Evolutionary conservation across 176 grass and related monocot genomes (phyloP), one percentile per base, ranked within the genome.

Genomic region (Zoysia japonica): DNA sequence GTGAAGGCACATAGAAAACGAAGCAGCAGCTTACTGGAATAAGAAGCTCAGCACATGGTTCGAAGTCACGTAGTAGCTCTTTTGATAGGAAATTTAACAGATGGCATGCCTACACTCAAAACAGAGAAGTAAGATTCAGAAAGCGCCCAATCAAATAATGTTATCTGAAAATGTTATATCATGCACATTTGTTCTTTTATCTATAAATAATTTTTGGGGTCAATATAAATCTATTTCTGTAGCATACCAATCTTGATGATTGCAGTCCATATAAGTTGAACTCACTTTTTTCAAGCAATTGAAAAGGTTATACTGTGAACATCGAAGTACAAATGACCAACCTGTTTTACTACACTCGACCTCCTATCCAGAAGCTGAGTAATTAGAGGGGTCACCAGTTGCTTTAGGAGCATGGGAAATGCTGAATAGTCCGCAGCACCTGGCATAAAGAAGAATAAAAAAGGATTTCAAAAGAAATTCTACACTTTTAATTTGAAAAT

Each of bases 321-420:
- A 63, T 65, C 3, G 47, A 72, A 39, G 35, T 5, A 44, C 17
- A 68, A 62, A 75, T 12, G 42, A 41, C 2, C 42, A 71, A 91
- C 94, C 94, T 97, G 91, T 83, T 97, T 97, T 43, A 97, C 87
- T 72, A 97, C 83, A 59, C 85, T 92, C 6, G 91, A 94, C 64
- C 91, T 90, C 70, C 94, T 89, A 65, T 97, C 94, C 51, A 92
- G 81, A 67, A 97, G 83, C 67, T 97, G 94, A 36, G 85, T 87
- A 71, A 85, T 92, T 49, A 97, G 76, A 82, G 91, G 83, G 15
- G 77, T 80, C 71, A 97, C 74, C 10, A 97, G 83, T 74, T 97
- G 94, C 72, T 94, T 97, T 75, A 94, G 76, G 37, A 97, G 89
- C 65, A 61, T 74, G 19, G 77, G 79, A 60, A 97, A 97, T 38